Percentiles rank a stretch among this genome's conserved stretches.
phyloP scores from a whole-genome alignment of 1,139 yeast genomes.

The Diutina mesorugosa region DNA sequence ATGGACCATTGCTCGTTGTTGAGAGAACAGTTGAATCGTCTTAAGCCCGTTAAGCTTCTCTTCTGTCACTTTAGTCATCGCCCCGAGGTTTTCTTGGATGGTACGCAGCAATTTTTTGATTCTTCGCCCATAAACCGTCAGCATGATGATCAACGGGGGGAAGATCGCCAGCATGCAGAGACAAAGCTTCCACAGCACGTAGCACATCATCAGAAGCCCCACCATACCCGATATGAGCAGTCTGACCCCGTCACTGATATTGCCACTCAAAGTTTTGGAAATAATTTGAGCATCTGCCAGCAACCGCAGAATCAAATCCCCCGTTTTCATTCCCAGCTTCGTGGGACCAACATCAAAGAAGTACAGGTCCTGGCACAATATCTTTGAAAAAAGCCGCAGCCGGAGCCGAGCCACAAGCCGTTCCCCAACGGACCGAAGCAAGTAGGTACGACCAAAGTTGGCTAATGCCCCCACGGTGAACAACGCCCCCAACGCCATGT shows the following conservation, averaged over 20 bases:
- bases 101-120: constrained; percentile 64
- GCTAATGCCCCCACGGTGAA: constrained; percentile 62
- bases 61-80: constrained; percentile 79
- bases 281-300: constrained; percentile 88
- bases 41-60: constrained; percentile 79
- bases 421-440: constrained; percentile 73
- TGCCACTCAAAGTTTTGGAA: constrained; percentile 75
- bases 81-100: constrained; percentile 79
- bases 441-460: constrained; percentile 67
- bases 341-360: constrained; percentile 73
- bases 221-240: constrained; percentile 68
- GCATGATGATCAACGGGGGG: constrained; percentile 72
- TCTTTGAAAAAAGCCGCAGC: constrained; percentile 60
- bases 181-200: constrained; percentile 71
- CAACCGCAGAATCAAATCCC: constrained; percentile 80
- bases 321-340: constrained; percentile 51
- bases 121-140: constrained; percentile 67
- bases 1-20: constrained; percentile 46
- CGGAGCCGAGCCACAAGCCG: constrained; percentile 74
- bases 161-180: constrained; percentile 62
- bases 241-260: constrained; percentile 82
- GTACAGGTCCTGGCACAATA: constrained; percentile 79
- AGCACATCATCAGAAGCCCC: constrained; percentile 79
- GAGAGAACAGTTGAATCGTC: constrained; percentile 83
- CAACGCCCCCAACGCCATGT: constrained; percentile 26